phyloP scores from a whole-genome alignment of 75 land plant genomes.

The Pinus tabuliformis region DNA sequence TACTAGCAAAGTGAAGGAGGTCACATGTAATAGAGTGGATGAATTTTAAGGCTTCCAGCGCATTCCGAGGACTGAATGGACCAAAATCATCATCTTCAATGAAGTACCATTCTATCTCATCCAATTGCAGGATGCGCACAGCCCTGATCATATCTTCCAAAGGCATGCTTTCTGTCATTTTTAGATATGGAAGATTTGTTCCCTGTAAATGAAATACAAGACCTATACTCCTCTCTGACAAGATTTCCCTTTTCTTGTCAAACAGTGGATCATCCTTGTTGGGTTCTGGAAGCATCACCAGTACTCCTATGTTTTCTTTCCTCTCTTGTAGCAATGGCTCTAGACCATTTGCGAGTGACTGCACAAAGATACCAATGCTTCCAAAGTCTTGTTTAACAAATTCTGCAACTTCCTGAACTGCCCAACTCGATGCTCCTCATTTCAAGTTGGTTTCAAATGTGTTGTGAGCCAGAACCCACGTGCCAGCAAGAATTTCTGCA shows the following conservation, averaged over 20 bases:
- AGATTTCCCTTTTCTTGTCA: constrained; percentile 2
- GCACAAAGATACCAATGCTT: constrained; percentile 4
- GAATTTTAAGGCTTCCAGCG: constrained; percentile 42
- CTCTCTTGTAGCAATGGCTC: too few species aligned
- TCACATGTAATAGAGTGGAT: constrained; percentile 18
- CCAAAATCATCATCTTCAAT: not conserved
- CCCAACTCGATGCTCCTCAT: too few species aligned
- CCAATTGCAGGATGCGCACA: not conserved
- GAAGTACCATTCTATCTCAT: not conserved
- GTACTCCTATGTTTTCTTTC: not conserved
- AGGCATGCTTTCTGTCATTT: not conserved
- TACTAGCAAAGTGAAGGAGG: not conserved
- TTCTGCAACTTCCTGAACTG: too few species aligned
- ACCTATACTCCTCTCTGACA: not conserved
- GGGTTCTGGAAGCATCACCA: constrained; percentile 1
- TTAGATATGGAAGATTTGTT: not conserved
- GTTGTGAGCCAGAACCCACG: too few species aligned
- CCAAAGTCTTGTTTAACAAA: too few species aligned
- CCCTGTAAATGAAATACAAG: not conserved
- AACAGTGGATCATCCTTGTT: constrained; percentile 4
- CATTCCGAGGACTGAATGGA: constrained; percentile 18
- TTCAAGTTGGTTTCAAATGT: too few species aligned
- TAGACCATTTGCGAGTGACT: constrained; percentile 38
- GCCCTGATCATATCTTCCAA: constrained; percentile 3
- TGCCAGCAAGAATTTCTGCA: too few species aligned